Evolutionary conservation across 345 rosid species (phyloP).

Genomic region (Litchi chinensis): DNA sequence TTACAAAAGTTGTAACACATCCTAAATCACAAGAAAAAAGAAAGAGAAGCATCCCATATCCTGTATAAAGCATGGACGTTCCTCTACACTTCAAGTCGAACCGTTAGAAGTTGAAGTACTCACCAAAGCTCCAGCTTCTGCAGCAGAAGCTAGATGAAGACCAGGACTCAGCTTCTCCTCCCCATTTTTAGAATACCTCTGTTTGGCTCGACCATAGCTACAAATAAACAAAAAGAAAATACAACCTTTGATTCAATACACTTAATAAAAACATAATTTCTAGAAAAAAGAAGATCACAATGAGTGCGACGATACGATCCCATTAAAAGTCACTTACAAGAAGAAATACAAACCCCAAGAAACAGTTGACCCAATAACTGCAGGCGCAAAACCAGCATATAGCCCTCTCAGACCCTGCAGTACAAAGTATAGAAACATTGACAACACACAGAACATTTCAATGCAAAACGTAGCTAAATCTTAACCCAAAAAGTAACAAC

Average conservation of each 20-base stretch:
- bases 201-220: conserved; percentile 89
- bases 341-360: conserved; percentile 94
- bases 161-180: conserved; percentile 64
- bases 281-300: background rate
- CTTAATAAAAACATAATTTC: background rate
- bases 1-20: conserved; percentile 9
- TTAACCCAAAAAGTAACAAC: background rate
- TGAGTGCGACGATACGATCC: background rate
- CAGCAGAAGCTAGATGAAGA: conserved; percentile 92
- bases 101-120: conserved; percentile 33
- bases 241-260: background rate
- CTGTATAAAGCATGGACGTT: background rate
- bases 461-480: too few species aligned
- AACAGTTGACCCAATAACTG: conserved; percentile 81
- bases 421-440: conserved; percentile 5
- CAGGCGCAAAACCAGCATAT: conserved; percentile 86
- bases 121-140: conserved; percentile 96
- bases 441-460: background rate
- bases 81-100: conserved; percentile 6
- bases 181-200: conserved; percentile 67
- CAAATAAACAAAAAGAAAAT: conserved; percentile 3
- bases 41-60: background rate
- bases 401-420: conserved; percentile 82
- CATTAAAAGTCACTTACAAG: conserved; percentile 55
- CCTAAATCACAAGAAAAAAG: background rate